phyloP scores from a whole-genome alignment of 164 flowering plant species.

The Chloranthus sessilifolius region DNA sequence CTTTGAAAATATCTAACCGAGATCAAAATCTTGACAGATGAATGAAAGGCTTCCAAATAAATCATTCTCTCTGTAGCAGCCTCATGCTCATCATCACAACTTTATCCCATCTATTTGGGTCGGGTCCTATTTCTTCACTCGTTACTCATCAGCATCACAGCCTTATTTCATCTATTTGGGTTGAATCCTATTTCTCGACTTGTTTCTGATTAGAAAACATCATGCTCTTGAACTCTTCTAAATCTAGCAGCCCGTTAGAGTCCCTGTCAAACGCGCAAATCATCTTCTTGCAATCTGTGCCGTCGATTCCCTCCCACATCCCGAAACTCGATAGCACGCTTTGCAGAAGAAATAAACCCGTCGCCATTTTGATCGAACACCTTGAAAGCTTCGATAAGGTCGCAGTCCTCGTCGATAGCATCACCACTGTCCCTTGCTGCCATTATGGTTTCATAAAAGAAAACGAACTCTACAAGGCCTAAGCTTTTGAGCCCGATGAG shows the following conservation, averaged over 20 bases:
- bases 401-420: conserved; percentile 14
- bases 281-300: conserved; percentile 22
- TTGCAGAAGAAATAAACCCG: conserved; percentile 61
- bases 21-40: too few species aligned
- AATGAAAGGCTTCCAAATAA: too few species aligned
- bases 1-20: too few species aligned
- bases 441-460: conserved; percentile 11
- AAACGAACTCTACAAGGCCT: conserved; percentile 14
- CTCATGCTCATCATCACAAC: too few species aligned
- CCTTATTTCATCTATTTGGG: too few species aligned
- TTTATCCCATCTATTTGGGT: too few species aligned
- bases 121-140: too few species aligned
- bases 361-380: conserved; percentile 70
- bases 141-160: too few species aligned
- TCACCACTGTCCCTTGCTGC: neutral
- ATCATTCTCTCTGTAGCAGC: too few species aligned
- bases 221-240: conserved; percentile 35
- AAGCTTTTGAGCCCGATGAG: conserved; percentile 5
- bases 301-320: conserved; percentile 19
- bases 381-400: conserved; percentile 41
- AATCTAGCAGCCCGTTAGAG: conserved; percentile 25
- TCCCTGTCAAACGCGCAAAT: conserved; percentile 19
- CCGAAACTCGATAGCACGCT: conserved; percentile 47
- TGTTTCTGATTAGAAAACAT: too few species aligned
- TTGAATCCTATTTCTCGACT: conserved; percentile 14